Evolutionary conservation across 2,329 filamentous ascomycete species (phyloP), one percentile per base, ranked within the genome.

Genomic region (Scytalidium lignicola): DNA sequence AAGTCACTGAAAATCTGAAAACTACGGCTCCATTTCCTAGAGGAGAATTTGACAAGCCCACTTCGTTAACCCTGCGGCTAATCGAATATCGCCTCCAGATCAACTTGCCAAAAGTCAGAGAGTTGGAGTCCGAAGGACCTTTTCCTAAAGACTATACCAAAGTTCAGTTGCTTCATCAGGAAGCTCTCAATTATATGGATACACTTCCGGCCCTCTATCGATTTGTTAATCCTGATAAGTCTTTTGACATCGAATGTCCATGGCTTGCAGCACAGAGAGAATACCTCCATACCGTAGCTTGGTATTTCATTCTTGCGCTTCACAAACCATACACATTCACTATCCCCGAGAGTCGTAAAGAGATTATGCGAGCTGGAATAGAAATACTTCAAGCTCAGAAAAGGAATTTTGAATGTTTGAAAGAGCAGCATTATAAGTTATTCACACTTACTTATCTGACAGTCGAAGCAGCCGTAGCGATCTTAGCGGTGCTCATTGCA

Each of bases 261-360:
- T 37, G 32, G 32, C 32, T 37, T 13, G 6, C 32, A 7, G 8
- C 32, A 4, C 32, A 37, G n/a, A 5, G 32, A 37, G 32, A 37
- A 37, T 37, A 37, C 15, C 32, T 37, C 4, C 15, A 13, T 37
- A 37, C 32, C 15, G 32, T 17, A 17, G 15, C 32, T 15, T 37
- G 45, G 18, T 47, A 41, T 12, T 51, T 54, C 18, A 15, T 54
- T 2, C 19, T 51, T 23, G 49, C 49, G 15, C 29, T 51, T 15
- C 51, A 54, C 41, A 46, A 44, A 19, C 51, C 51, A 41, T 47
- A 54, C 12, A 41, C 47, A 2, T 41, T 41, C n/a, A 45, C 42
- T 12, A 44, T 48, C 19, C 15, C 44, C 9, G 32, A 41, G n/a
- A 54, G 51, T 47, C 49, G 44, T 18, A 39, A 43, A 26, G 32